Conservation (phyloP, 1,284 basidiomycete species). For the Ganoderma leucocontextum region DNA sequence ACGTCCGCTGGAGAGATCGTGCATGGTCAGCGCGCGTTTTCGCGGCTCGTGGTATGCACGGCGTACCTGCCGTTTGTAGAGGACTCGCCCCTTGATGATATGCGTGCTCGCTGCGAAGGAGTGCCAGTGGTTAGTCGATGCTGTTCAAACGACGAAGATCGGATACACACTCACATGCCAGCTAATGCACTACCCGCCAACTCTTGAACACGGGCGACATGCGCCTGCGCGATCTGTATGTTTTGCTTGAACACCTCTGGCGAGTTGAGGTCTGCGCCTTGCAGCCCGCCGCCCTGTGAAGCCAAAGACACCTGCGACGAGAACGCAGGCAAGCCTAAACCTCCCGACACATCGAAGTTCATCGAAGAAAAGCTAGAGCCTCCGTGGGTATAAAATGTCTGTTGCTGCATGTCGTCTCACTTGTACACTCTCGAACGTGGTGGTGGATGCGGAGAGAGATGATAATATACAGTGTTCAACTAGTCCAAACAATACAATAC, state of each 20-base stretch:
- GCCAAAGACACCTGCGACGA: background rate
- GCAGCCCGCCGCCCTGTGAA: background rate
- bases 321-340: background rate
- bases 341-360: background rate
- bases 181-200: conserved; percentile 54
- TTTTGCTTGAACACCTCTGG: conserved; percentile 64
- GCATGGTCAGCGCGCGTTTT: background rate
- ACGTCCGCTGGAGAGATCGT: conserved; percentile 48
- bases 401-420: background rate
- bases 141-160: background rate
- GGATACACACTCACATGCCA: conserved; percentile 54
- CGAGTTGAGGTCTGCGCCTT: conserved; percentile 46
- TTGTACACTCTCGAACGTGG: background rate
- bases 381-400: background rate
- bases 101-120: conserved; percentile 54
- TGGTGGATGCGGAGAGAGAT: conserved; percentile 9
- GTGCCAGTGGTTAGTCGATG: background rate
- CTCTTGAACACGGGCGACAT: conserved; percentile 53
- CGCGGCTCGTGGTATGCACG: conserved; percentile 11
- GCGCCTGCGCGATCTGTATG: conserved; percentile 53
- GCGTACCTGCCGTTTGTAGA: conserved; percentile 55
- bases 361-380: background rate
- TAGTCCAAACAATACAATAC: conserved; percentile 1
- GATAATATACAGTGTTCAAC: conserved; percentile 5
- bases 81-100: conserved; percentile 59